These are phyloP conservation scores for Choanephora cucurbitarum DNA, from an alignment of 371 early-diverging fungal species.

Conservation along the genomic window DNA sequence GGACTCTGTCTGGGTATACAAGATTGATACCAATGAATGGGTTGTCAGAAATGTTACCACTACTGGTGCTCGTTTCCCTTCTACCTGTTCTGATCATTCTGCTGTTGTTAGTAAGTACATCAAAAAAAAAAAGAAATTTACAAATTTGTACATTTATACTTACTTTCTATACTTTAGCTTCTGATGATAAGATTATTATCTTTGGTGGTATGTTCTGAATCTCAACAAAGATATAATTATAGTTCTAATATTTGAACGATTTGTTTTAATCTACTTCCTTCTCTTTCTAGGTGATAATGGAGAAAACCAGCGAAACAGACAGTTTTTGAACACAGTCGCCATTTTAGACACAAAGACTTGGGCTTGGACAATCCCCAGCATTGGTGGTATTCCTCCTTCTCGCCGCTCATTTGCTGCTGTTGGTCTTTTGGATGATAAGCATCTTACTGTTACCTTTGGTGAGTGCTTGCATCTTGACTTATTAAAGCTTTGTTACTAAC, in stretches of 20 bases:
- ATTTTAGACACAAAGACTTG: slow-evolving; percentile 46
- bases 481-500: neutral
- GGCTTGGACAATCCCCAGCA: slow-evolving; percentile 38
- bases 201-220: slow-evolving; percentile 45
- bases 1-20: slow-evolving; percentile 27
- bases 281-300: slow-evolving; percentile 36
- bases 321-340: slow-evolving; percentile 35
- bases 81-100: slow-evolving; percentile 28
- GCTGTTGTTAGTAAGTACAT: slow-evolving; percentile 38
- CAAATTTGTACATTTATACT: slow-evolving; percentile 1
- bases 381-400: slow-evolving; percentile 41
- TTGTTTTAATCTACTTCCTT: slow-evolving; percentile 1
- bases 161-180: slow-evolving; percentile 15
- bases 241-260: neutral
- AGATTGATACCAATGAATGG: slow-evolving; percentile 18
- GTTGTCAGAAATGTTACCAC: slow-evolving; percentile 14
- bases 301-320: slow-evolving; percentile 18
- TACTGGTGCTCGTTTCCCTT: slow-evolving; percentile 9
- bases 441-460: slow-evolving; percentile 48
- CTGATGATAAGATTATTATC: slow-evolving; percentile 39
- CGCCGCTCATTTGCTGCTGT: slow-evolving; percentile 44
- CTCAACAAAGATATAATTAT: neutral
- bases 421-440: slow-evolving; percentile 27
- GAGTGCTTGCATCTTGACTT: slow-evolving; percentile 5
- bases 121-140: neutral